Evolutionary conservation across 1,284 basidiomycete species (phyloP).

Genomic region (Ganoderma boninense): DNA sequence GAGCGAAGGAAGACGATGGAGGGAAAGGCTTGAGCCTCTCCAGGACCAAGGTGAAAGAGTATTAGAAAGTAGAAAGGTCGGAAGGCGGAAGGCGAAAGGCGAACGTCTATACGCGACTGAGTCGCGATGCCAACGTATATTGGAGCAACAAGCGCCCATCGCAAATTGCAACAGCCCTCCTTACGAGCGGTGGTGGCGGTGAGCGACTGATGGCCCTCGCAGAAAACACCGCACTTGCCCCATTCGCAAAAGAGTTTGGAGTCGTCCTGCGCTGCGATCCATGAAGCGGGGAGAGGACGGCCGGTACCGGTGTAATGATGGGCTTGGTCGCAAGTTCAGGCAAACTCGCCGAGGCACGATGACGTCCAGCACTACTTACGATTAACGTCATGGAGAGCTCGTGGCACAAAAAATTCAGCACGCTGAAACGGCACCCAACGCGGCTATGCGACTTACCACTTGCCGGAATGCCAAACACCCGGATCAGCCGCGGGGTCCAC

Average conservation of each 20-base stretch:
- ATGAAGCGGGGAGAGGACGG: background rate
- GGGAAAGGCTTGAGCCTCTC: background rate
- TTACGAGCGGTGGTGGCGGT: background rate
- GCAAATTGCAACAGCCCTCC: background rate
- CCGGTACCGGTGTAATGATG: conserved; percentile 1
- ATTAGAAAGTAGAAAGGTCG: background rate
- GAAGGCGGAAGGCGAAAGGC: background rate
- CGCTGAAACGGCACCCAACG: background rate
- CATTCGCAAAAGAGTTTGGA: background rate
- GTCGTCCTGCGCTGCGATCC: background rate
- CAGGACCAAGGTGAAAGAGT: background rate
- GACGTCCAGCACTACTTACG: background rate
- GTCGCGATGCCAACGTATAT: background rate
- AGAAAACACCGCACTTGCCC: background rate
- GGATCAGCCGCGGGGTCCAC: background rate
- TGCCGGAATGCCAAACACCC: background rate
- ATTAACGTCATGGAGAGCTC: background rate
- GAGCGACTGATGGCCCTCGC: background rate
- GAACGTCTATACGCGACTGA: background rate
- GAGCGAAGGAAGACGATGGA: background rate
- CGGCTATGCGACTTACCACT: background rate
- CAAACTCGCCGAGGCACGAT: background rate
- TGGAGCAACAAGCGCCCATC: background rate
- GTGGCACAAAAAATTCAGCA: background rate
- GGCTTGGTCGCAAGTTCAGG: background rate